Evolutionary conservation across 768 basidiomycete genomes (phyloP), one percentile per base, ranked within the genome.

Genomic region (Rhodotorula kratochvilovae): DNA sequence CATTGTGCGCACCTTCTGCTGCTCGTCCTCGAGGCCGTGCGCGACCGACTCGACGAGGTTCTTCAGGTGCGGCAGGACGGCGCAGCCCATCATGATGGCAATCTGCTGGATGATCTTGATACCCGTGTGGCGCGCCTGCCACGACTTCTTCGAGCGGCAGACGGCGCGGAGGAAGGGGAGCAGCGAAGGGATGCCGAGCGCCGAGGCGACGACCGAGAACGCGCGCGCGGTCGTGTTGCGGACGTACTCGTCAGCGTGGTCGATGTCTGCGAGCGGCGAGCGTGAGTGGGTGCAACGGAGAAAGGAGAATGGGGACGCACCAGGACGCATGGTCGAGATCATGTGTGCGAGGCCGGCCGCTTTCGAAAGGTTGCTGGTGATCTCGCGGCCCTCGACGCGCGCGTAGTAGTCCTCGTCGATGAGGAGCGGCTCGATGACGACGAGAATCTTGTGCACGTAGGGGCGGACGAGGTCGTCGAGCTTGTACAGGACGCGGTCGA

Each of bases 61-160:
- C 60, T 94, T 89, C 51, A 99, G 84, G 81, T 98, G 96, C 25
- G 96, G 96, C 3, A 99, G 86, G 33, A 98, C 92, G 27, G 95
- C 95, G 76, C 96, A 98, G 27, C 95, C 95, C 94, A 98, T 98
- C 94, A 98, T 97, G 78, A 97, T 95, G 29, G 96, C 95, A 61
- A 99, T 98, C 81, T 98, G 96, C 81, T 99, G 96, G 19, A 99
- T 93, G 73, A 99, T 98, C 77, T 96, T 92, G 78, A 99, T 98
- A 81, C 96, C 96, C 8, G 96, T 99, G 81, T 98, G 96, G 70
- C 95, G 88, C 16, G 96, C 96, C 81, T 99, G 96, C 96, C 96
- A 99, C 17, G 94, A 98, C 82, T 99, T 99, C 82, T 98, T 98
- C 68, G 91, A 94, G 58, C 93, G 89, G 82, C 96, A 98, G 67